Evolutionary conservation across 441 rosid genomes (phyloP).

Genomic region (Aleurites moluccanus): DNA sequence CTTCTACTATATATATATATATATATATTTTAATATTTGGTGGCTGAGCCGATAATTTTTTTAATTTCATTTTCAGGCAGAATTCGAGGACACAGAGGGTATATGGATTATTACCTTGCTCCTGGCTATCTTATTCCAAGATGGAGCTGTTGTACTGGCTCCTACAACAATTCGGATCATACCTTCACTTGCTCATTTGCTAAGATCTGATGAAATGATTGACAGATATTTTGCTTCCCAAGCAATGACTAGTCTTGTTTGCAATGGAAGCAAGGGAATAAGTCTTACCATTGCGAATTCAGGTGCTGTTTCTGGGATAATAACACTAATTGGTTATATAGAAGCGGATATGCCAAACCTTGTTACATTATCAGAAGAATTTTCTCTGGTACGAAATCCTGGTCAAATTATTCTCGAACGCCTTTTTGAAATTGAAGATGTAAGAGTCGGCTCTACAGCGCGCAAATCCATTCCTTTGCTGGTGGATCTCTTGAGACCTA

Average conservation of each 20-base stretch:
- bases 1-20: not conserved
- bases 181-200: conserved; percentile 67
- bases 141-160: conserved; percentile 51
- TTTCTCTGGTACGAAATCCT: conserved; percentile 58
- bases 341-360: conserved; percentile 60
- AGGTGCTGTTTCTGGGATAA: conserved; percentile 65
- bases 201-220: conserved; percentile 72
- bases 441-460: conserved; percentile 71
- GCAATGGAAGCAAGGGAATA: conserved; percentile 57
- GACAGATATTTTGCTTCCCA: conserved; percentile 82
- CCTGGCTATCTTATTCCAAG: conserved; percentile 77
- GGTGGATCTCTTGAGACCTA: conserved; percentile 90
- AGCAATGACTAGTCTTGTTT: conserved; percentile 71
- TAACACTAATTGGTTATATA: conserved; percentile 54
- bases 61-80: conserved; percentile 49
- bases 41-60: conserved; percentile 16
- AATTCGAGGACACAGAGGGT: conserved; percentile 59
- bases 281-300: conserved; percentile 65
- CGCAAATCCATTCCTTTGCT: conserved; percentile 81
- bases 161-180: conserved; percentile 58
- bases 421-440: conserved; percentile 79
- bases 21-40: conserved; percentile 18
- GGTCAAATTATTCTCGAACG: conserved; percentile 67
- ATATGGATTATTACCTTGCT: conserved; percentile 76
- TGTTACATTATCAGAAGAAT: conserved; percentile 63